These are phyloP conservation scores for Penicillium alfredii DNA, from an alignment of 495 filamentous ascomycete genomes.

Conservation along the genomic window DNA sequence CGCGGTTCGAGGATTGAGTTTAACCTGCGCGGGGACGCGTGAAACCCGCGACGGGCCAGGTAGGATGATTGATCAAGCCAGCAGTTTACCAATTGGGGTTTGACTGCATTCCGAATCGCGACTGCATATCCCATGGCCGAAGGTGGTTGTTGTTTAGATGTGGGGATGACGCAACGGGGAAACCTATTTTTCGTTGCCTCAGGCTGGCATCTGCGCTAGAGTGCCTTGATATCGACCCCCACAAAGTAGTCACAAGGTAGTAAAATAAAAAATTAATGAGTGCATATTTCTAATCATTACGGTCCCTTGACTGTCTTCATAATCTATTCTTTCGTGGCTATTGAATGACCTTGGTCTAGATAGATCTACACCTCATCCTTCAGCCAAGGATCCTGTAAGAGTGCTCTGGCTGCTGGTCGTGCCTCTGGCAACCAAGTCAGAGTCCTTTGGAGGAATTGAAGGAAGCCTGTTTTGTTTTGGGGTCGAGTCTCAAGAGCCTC, in stretches of 20 bases:
- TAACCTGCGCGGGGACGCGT: slow-evolving; percentile 4
- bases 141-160: slow-evolving; percentile 7
- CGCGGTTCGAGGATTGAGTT: slow-evolving; percentile 48
- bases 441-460: slow-evolving; percentile 28
- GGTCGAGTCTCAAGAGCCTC: slow-evolving; percentile 20
- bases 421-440: slow-evolving; percentile 34
- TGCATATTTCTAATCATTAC: no score
- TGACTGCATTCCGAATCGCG: slow-evolving; percentile 2
- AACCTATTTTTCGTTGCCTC: slow-evolving; percentile 3
- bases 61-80: slow-evolving; percentile 6
- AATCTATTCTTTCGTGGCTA: no score
- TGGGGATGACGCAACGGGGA: slow-evolving; percentile 23
- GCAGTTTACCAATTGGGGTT: not conserved
- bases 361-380: no score
- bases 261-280: no score
- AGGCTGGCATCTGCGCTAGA: slow-evolving; percentile 14
- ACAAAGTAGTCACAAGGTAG: no score
- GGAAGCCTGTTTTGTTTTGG: slow-evolving; percentile 28
- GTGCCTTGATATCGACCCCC: no score
- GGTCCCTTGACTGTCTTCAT: no score
- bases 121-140: slow-evolving; percentile 20
- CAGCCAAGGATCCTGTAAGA: slow-evolving; percentile 32
- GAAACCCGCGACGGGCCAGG: slow-evolving; percentile 2
- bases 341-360: no score
- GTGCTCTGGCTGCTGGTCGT: slow-evolving; percentile 33